A percentile compares a stretch with the other conserved stretches of the same genome.
phyloP scores from a whole-genome alignment of 2,329 filamentous ascomycete genomes.

The Paecilomyces fulvus region DNA sequence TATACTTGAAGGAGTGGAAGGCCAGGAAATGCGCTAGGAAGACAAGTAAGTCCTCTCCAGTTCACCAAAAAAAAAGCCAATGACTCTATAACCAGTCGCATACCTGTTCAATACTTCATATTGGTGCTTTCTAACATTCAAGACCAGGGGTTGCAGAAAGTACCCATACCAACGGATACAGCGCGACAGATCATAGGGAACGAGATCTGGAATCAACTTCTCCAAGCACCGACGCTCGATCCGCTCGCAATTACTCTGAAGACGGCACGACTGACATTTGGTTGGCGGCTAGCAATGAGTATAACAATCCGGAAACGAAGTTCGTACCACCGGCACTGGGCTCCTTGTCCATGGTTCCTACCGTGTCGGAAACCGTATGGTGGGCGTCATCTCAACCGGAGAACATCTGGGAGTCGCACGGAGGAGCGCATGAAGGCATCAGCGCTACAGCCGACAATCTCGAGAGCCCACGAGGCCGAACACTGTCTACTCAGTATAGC shows the following conservation, averaged over 20 bases:
- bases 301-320: background rate
- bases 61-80: background rate
- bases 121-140: background rate
- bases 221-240: background rate
- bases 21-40: slow-evolving; percentile 3
- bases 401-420: background rate
- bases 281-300: background rate
- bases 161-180: background rate
- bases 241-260: background rate
- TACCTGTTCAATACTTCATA: background rate
- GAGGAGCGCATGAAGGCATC: background rate
- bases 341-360: background rate
- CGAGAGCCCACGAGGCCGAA: background rate
- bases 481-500: background rate
- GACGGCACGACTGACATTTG: background rate
- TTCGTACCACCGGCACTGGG: background rate
- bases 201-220: background rate
- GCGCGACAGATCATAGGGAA: background rate
- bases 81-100: background rate
- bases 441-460: background rate
- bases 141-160: background rate
- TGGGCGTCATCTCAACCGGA: background rate
- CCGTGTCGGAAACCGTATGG: background rate
- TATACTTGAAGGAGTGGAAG: slow-evolving; percentile 4
- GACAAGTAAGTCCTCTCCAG: background rate